Conservation (phyloP, 805 yeast genomes). For the Wickerhamomyces pijperi region DNA sequence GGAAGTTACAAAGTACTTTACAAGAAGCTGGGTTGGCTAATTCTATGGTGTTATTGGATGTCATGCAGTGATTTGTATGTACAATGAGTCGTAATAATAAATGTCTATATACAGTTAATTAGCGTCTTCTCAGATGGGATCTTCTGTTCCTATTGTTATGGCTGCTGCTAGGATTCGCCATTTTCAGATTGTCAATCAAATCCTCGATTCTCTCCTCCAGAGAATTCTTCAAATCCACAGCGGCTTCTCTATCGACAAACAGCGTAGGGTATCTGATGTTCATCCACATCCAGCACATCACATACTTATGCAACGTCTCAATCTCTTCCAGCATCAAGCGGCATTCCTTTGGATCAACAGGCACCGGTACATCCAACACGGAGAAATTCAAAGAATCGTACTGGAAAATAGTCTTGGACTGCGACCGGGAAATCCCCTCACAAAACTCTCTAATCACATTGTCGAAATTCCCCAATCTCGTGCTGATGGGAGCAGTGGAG, state of each 20-base stretch:
- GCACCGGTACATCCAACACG: background rate
- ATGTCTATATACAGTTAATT: too few relatives aligned
- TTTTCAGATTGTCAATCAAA: conserved; percentile 6
- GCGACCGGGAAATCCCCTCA: conserved; percentile 17
- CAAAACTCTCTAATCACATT: conserved; percentile 45
- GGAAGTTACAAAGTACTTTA: conserved; percentile 43
- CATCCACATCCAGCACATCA: conserved; percentile 73
- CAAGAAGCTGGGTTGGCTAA: conserved; percentile 72
- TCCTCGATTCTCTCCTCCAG: conserved; percentile 44
- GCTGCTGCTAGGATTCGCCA: background rate
- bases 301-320: conserved; percentile 59
- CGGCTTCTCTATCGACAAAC: conserved; percentile 69
- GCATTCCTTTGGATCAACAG: background rate
- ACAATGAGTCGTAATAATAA: too few relatives aligned
- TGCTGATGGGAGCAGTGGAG: conserved; percentile 52
- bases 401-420: conserved; percentile 46
- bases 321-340: conserved; percentile 17
- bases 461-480: conserved; percentile 30
- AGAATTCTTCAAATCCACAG: conserved; percentile 53
- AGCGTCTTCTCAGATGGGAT: background rate
- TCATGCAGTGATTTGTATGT: too few relatives aligned
- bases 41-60: conserved; percentile 38
- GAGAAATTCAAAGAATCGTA: conserved; percentile 19
- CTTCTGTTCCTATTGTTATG: background rate
- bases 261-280: conserved; percentile 76